These are phyloP conservation scores for Peniophora sp. DNA, from an alignment of 1,284 basidiomycete genomes.

Conservation along the genomic window DNA sequence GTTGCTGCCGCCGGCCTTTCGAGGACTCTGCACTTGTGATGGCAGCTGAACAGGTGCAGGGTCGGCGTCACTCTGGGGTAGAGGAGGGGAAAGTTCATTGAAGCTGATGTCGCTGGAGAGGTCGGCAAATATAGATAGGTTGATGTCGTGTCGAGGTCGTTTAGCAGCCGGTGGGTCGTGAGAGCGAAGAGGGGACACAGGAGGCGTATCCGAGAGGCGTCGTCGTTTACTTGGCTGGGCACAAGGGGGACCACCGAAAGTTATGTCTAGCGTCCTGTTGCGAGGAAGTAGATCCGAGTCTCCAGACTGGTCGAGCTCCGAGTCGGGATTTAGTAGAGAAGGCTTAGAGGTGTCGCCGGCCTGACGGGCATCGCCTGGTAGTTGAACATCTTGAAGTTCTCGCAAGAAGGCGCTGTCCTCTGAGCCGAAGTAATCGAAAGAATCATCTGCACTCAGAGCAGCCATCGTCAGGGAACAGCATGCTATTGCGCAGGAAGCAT, in stretches of 20 bases:
- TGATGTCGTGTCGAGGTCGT: neutral
- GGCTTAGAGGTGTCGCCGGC: neutral
- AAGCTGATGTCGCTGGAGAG: constrained; percentile 5
- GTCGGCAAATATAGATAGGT: neutral
- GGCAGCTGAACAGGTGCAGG: neutral
- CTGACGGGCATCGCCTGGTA: constrained; percentile 36
- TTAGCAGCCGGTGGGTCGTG: neutral
- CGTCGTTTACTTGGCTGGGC: constrained; percentile 5
- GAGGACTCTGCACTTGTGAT: no score
- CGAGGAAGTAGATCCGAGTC: no score
- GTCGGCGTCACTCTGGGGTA: constrained; percentile 12
- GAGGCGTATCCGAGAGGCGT: neutral
- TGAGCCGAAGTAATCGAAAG: constrained; percentile 50
- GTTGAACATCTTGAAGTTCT: constrained; percentile 34
- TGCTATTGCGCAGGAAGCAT: no score
- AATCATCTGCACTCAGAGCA: constrained; percentile 14
- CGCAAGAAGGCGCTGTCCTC: constrained; percentile 50
- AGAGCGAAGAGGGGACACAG: neutral
- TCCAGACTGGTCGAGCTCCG: no score
- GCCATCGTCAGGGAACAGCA: neutral
- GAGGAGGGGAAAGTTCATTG: constrained; percentile 5
- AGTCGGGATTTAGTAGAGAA: constrained; percentile 1
- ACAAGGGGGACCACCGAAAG: constrained; percentile 6
- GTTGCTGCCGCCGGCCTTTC: no score
- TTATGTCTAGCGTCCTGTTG: neutral